A percentile compares a stretch with the other conserved stretches of the same genome.
Conservation (phyloP, 306 rosid genomes). For the Alnus rubra region DNA sequence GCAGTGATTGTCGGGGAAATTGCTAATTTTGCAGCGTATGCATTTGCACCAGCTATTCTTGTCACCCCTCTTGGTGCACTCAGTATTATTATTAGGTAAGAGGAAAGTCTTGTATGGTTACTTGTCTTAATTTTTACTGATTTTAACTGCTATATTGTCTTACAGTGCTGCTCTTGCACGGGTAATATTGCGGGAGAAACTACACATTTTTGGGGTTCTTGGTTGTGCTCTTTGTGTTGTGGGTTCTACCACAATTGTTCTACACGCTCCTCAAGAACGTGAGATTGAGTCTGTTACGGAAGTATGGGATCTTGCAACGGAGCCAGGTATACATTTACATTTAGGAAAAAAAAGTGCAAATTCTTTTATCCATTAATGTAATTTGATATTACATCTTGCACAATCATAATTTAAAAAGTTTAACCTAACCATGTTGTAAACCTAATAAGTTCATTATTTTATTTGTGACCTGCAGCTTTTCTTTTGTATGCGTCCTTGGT, state of each 20-base stretch:
- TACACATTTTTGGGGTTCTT: slow-evolving; percentile 89
- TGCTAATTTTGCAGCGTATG: slow-evolving; percentile 98
- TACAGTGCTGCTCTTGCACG: slow-evolving; percentile 98
- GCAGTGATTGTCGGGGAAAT: slow-evolving; percentile 98
- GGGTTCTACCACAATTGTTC: slow-evolving; percentile 92
- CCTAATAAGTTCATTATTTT: not conserved
- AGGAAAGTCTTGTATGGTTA: slow-evolving; percentile 8
- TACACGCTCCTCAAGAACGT: slow-evolving; percentile 96
- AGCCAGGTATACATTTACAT: slow-evolving; percentile 60
- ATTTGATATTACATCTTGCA: too few species aligned
- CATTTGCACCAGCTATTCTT: slow-evolving; percentile 96
- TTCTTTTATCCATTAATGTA: not conserved
- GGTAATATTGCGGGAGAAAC: slow-evolving; percentile 80
- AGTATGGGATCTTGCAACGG: slow-evolving; percentile 99
- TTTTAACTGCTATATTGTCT: slow-evolving; percentile 38
- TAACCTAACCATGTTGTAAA: not conserved
- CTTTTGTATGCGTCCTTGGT: slow-evolving; percentile 76
- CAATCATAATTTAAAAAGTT: too few species aligned
- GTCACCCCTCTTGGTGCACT: slow-evolving; percentile 99
- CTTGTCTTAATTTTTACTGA: slow-evolving; percentile 1
- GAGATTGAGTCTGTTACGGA: slow-evolving; percentile 81
- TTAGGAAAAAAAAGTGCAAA: not conserved
- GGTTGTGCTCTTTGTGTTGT: slow-evolving; percentile 95
- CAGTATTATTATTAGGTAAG: slow-evolving; percentile 96
- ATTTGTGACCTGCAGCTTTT: slow-evolving; percentile 63